Evolutionary conservation across 2,329 filamentous ascomycete species (phyloP).

Genomic region (Huntiella abstrusa): DNA sequence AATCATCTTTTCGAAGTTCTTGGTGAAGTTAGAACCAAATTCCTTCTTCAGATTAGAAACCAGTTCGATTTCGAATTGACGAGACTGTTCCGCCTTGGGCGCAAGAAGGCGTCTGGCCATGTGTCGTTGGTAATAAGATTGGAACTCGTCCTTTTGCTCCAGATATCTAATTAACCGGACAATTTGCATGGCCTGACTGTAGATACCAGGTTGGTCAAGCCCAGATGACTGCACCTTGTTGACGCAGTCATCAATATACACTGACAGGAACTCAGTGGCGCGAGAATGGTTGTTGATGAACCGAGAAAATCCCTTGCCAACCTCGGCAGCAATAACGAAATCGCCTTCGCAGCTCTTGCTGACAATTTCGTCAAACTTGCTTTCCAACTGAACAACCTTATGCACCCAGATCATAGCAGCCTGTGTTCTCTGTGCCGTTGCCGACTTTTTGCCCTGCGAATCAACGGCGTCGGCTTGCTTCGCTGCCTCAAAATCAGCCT

Average conservation of each 20-base stretch:
- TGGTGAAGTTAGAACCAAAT: constrained; percentile 81
- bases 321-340: constrained; percentile 56
- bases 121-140: constrained; percentile 96
- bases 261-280: constrained; percentile 78
- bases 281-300: constrained; percentile 85
- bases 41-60: constrained; percentile 95
- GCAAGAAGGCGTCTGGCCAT: constrained; percentile 72
- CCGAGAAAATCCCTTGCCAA: constrained; percentile 74
- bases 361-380: constrained; percentile 75
- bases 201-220: constrained; percentile 62
- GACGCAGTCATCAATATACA: constrained; percentile 93
- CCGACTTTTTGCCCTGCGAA: constrained; percentile 18
- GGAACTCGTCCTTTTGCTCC: constrained; percentile 82
- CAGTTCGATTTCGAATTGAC: constrained; percentile 88
- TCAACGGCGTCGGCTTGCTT: constrained; percentile 20
- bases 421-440: constrained; percentile 46
- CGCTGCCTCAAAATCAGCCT: constrained; percentile 30
- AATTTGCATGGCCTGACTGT: constrained; percentile 69
- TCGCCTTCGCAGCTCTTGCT: constrained; percentile 54
- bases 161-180: constrained; percentile 77
- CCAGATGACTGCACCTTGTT: constrained; percentile 63
- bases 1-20: constrained; percentile 93
- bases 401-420: constrained; percentile 92
- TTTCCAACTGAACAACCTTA: constrained; percentile 68
- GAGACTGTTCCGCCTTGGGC: constrained; percentile 63